These are phyloP conservation scores for Blastobotrys ciferrii DNA, from an alignment of 1,139 yeast genomes.

Conservation along the genomic window DNA sequence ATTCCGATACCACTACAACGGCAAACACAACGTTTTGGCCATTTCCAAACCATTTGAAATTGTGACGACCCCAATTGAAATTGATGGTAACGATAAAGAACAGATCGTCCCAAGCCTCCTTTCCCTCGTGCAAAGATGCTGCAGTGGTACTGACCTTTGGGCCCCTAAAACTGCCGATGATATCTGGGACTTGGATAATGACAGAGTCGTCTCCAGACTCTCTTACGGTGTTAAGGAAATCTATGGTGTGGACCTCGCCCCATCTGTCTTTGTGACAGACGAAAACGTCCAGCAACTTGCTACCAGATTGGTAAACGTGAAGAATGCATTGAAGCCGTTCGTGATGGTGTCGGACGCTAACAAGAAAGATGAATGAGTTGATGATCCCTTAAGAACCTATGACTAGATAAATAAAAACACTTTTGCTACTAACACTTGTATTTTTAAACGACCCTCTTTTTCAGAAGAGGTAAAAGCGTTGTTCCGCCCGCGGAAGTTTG, in stretches of 20 bases:
- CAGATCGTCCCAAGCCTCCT: constrained; percentile 35
- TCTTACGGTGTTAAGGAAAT: constrained; percentile 32
- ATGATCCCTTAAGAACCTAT: too few relatives aligned
- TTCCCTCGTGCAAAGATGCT: constrained; percentile 30
- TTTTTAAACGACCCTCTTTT: too few relatives aligned
- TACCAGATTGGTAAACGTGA: constrained; percentile 30
- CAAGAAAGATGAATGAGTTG: constrained; percentile 9
- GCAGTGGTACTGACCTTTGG: constrained; percentile 23
- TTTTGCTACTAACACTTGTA: neutral
- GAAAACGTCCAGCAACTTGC: constrained; percentile 33
- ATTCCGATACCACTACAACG: constrained; percentile 68
- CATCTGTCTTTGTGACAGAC: constrained; percentile 35
- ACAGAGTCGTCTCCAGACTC: constrained; percentile 30
- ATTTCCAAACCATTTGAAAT: constrained; percentile 73
- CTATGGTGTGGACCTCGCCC: constrained; percentile 37
- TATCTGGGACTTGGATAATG: constrained; percentile 30
- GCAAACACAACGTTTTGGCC: constrained; percentile 68
- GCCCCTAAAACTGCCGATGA: constrained; percentile 29
- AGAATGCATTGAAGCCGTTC: constrained; percentile 34
- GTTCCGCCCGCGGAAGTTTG: too few relatives aligned
- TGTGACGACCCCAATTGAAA: constrained; percentile 43
- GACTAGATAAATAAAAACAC: constrained; percentile 8
- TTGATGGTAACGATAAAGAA: constrained; percentile 32
- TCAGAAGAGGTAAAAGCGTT: too few relatives aligned
- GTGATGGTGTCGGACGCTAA: constrained; percentile 16